Evolutionary conservation across 305 asterid genomes (phyloP).

Genomic region (Solanum hybrid): DNA sequence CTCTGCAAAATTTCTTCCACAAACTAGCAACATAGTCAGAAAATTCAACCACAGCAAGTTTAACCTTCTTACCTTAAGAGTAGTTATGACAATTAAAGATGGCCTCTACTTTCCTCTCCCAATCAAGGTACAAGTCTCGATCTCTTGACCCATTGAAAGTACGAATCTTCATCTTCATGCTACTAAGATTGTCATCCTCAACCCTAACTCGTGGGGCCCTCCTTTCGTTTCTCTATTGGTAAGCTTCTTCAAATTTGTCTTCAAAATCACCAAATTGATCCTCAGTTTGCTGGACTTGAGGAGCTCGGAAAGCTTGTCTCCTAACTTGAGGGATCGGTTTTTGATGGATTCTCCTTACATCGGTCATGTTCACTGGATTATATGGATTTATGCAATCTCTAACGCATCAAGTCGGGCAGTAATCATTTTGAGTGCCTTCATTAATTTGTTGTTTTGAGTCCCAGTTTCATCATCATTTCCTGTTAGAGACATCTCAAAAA

Average conservation of each 20-base stretch:
- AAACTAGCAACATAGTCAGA: background rate
- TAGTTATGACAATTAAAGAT: background rate
- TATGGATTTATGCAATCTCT: background rate
- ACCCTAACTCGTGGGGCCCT: background rate
- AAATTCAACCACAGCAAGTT: background rate
- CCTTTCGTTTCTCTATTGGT: background rate
- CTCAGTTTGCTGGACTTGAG: background rate
- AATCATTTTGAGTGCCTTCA: background rate
- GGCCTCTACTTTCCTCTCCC: background rate
- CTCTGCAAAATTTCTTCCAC: background rate
- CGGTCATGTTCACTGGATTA: background rate
- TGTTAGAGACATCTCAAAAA: background rate
- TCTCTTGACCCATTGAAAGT: background rate
- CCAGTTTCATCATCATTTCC: background rate
- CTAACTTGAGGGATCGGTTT: background rate
- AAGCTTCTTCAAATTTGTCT: background rate
- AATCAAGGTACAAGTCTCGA: background rate
- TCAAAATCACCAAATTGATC: background rate
- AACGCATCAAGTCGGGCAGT: background rate
- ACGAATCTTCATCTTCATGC: background rate
- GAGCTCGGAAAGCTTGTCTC: background rate
- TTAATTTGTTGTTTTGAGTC: background rate
- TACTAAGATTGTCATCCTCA: background rate
- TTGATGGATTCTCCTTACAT: background rate
- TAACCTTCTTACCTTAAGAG: background rate